Evolutionary conservation across 2,329 filamentous ascomycete genomes (phyloP).

Genomic region (Aspergillus tamarii): DNA sequence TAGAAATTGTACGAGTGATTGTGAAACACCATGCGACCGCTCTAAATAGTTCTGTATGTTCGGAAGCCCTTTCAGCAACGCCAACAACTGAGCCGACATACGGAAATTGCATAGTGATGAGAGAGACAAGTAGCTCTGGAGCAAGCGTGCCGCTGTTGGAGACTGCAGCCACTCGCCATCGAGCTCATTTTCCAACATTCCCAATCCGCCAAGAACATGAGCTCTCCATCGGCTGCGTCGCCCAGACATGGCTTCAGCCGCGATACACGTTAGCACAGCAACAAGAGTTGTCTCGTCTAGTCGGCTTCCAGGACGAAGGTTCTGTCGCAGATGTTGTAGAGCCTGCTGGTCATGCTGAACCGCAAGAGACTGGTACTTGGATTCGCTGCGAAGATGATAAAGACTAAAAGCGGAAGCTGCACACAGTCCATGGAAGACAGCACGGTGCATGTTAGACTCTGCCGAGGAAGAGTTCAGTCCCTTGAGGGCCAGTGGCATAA

Average conservation of each 20-base stretch:
- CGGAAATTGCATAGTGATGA: constrained; percentile 33
- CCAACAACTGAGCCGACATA: constrained; percentile 26
- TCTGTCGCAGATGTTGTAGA: constrained; percentile 31
- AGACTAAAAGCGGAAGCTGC: constrained; percentile 29
- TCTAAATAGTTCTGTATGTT: constrained; percentile 30
- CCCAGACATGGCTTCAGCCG: constrained; percentile 31
- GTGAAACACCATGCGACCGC: constrained; percentile 33
- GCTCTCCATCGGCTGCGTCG: constrained; percentile 28
- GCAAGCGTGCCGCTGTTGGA: constrained; percentile 21
- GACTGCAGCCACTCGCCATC: constrained; percentile 23
- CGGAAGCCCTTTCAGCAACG: constrained; percentile 24
- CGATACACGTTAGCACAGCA: constrained; percentile 25
- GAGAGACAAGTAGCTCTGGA: constrained; percentile 34
- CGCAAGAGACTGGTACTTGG: constrained; percentile 29
- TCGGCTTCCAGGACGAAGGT: constrained; percentile 16
- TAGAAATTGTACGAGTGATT: constrained; percentile 29
- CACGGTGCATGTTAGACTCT: constrained; percentile 30
- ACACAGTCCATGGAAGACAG: constrained; percentile 35
- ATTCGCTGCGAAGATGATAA: constrained; percentile 29
- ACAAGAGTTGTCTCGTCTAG: constrained; percentile 24
- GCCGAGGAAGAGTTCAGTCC: background rate
- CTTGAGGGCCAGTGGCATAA: constrained; percentile 24
- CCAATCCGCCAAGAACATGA: constrained; percentile 26
- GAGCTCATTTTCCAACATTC: constrained; percentile 26
- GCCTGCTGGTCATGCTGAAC: constrained; percentile 34